A percentile compares a stretch with the other conserved stretches of the same genome.
Conservation (phyloP, 2,329 filamentous ascomycete genomes). For the Thielaviopsis cerberus region DNA sequence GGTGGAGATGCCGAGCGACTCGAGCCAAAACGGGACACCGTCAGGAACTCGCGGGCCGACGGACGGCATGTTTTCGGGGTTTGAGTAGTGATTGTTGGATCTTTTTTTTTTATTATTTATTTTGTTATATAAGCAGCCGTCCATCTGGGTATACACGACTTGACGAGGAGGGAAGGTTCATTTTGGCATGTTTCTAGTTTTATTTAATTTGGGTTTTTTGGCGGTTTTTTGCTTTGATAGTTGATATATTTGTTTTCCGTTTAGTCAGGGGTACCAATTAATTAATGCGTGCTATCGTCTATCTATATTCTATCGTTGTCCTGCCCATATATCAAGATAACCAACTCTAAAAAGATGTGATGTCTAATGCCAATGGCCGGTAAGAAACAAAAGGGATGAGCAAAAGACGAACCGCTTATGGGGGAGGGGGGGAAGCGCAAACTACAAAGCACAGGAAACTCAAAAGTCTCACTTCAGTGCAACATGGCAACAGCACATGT, state of each 20-base stretch:
- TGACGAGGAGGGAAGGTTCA: neutral
- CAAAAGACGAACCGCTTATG: neutral
- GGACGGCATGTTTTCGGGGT: constrained; percentile 1
- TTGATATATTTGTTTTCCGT: neutral
- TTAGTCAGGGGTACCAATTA: neutral
- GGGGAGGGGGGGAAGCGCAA: too few relatives aligned
- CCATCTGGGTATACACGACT: too few relatives aligned
- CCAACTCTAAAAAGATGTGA: neutral
- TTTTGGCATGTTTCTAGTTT: neutral
- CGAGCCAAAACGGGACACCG: constrained; percentile 17
- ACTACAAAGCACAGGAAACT: neutral
- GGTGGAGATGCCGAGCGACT: constrained; percentile 42
- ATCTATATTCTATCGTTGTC: neutral
- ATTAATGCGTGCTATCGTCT: neutral
- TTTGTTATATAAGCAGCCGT: neutral
- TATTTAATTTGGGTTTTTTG: neutral
- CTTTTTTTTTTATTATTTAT: neutral
- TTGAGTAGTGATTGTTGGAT: neutral
- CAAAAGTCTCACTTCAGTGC: too few relatives aligned
- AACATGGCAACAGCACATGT: neutral
- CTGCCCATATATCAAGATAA: neutral
- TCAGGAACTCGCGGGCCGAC: neutral
- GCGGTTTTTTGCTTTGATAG: neutral
- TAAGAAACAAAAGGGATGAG: neutral
- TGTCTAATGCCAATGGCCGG: neutral